phyloP scores from a whole-genome alignment of 2,329 filamentous ascomycete species.

The Paecilomyces fulvus region DNA sequence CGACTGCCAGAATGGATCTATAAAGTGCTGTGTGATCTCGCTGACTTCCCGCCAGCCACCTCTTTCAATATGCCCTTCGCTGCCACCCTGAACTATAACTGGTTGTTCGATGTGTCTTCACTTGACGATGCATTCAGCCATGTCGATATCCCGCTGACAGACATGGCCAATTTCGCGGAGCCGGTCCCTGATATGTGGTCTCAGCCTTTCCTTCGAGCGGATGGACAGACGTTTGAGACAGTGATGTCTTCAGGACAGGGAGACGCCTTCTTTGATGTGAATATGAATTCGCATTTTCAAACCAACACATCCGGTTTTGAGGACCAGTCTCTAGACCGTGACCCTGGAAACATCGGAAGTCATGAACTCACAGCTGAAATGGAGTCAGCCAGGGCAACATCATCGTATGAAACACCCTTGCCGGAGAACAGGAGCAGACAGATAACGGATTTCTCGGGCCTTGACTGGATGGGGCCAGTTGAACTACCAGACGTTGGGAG shows the following conservation, averaged over 20 bases:
- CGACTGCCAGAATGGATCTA: not conserved
- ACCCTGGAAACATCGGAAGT: not conserved
- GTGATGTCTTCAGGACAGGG: not conserved
- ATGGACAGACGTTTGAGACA: not conserved
- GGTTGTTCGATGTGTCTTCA: slow-evolving; percentile 45
- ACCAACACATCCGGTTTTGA: not conserved
- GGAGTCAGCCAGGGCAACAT: not conserved
- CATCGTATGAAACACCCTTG: not conserved
- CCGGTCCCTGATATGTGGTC: slow-evolving; percentile 8
- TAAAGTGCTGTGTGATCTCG: not conserved
- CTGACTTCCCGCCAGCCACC: slow-evolving; percentile 34
- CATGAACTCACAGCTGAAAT: not conserved
- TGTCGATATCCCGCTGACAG: slow-evolving; percentile 16
- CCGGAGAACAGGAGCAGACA: not conserved
- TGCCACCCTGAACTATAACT: slow-evolving; percentile 54
- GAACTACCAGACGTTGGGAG: slow-evolving; percentile 5
- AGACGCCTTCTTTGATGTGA: not conserved
- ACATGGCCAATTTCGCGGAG: slow-evolving; percentile 16
- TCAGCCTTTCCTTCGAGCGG: not conserved
- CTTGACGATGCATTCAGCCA: slow-evolving; percentile 29
- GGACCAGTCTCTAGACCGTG: not conserved
- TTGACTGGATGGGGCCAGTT: slow-evolving; percentile 21
- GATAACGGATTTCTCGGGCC: slow-evolving; percentile 9
- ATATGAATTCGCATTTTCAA: not conserved
- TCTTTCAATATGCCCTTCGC: slow-evolving; percentile 60